phyloP scores from a whole-genome alignment of 768 basidiomycete genomes.

The Mycena crocata region DNA sequence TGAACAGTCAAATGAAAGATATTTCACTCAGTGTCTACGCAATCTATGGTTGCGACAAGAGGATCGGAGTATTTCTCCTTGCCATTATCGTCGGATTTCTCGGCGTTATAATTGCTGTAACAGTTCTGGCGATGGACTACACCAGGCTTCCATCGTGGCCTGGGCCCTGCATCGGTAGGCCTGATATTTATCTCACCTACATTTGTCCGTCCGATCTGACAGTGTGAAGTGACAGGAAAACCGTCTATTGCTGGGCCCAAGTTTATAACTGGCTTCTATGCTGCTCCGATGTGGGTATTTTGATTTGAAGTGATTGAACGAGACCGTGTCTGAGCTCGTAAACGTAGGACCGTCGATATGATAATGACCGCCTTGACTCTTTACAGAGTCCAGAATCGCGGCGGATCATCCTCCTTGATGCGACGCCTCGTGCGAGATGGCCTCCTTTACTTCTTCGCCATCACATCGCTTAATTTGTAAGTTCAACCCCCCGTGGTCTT shows the following conservation, averaged over 20 bases:
- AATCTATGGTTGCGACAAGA: constrained; percentile 19
- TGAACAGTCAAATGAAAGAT: not conserved
- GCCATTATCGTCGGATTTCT: constrained; percentile 25
- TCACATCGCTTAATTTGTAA: constrained; percentile 30
- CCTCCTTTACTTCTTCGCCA: constrained; percentile 30
- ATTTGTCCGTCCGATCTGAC: not conserved
- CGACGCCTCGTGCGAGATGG: constrained; percentile 30
- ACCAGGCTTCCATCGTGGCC: constrained; percentile 30
- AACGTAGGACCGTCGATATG: constrained; percentile 27
- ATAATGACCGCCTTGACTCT: constrained; percentile 31
- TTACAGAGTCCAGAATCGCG: constrained; percentile 18
- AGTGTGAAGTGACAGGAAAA: constrained; percentile 25
- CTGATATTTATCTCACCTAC: not conserved
- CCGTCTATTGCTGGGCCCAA: constrained; percentile 33
- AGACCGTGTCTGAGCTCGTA: not conserved
- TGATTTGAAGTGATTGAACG: too few species aligned
- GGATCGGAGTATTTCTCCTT: constrained; percentile 19
- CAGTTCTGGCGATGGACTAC: constrained; percentile 29
- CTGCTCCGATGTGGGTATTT: constrained; percentile 29
- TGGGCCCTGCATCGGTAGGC: constrained; percentile 30
- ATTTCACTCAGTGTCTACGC: constrained; percentile 25
- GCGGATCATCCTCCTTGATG: constrained; percentile 25
- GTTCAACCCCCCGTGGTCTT: not conserved
- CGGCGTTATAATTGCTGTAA: constrained; percentile 33
- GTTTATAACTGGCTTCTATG: constrained; percentile 33